Base-by-base conservation (phyloP, 768 basidiomycete species). In the Galerina sulciceps region DNA sequence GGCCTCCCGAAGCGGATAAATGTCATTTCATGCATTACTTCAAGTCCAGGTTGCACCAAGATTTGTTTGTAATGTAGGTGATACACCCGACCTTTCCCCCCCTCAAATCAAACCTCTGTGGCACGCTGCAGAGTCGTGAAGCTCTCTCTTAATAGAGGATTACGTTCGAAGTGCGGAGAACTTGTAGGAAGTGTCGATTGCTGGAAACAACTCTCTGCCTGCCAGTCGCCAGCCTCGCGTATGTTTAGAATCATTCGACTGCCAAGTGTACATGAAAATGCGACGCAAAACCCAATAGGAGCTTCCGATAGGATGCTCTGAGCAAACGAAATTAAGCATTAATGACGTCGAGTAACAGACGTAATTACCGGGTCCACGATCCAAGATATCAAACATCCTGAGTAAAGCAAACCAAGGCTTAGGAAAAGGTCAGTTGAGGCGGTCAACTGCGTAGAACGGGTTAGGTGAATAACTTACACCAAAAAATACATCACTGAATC, bases 401-500 rank as follows among this genome's bases (percentile, higher is more conserved):
- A 9, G 31, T 55, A 46, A 10, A 37, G 40, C 9, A 45, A 44
- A 1, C 43, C 54, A 4, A 55, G 47, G 15, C 54, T 55, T 5
- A 8, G 41, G n/a, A 10, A 34, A 17, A 4, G 42, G 37, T 9
- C 6, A 36, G 14, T 26, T 10, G 17, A 22, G n/a, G 9, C n/a
- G 26, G 35, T 15, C 41, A 18, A 15, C 4, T 15, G 49, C 2
- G 22, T 37, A 34, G 31, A 5, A 20, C 18, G 9, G 37, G 31
- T 3, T 10, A 17, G 13, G 14, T 6, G 4, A 1, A 26, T 18
- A 17, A n/a, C 54, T 4, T 48, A 55, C 54, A 45, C 54, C 13
- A 55, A 9, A 20, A 47, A 55, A 10, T 55, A 55, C 6, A 55
- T 40, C 5, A 55, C 15, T 2, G 54, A 55, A n/a, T 55, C 54